These are phyloP conservation scores for Rhynchosporium secalis DNA, from an alignment of 2,329 filamentous ascomycete species.

Conservation along the genomic window DNA sequence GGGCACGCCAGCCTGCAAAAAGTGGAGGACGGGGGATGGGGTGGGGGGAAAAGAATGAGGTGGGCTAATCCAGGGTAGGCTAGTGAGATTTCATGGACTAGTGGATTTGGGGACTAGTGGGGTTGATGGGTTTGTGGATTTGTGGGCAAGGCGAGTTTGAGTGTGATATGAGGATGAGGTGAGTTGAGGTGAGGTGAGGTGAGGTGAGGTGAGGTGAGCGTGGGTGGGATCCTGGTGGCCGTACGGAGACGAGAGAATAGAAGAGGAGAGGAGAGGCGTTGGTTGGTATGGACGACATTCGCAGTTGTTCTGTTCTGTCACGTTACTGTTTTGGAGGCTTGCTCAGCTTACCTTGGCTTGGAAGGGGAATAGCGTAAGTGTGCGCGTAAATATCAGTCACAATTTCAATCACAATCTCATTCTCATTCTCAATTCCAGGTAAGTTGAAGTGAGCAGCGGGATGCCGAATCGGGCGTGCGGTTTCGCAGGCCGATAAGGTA, in stretches of 20 bases:
- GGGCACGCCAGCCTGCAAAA: neutral
- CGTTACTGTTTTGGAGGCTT: too few species aligned
- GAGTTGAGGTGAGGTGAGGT: neutral
- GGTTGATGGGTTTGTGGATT: constrained; percentile 2
- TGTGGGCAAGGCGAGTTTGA: constrained; percentile 2
- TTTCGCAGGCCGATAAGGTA: neutral
- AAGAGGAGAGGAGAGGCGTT: neutral
- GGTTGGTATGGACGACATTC: neutral
- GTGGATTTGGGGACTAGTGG: neutral
- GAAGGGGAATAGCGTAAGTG: too few species aligned
- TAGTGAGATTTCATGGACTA: too few species aligned
- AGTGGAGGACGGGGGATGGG: neutral
- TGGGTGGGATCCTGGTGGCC: neutral
- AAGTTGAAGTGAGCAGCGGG: neutral
- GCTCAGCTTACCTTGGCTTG: too few species aligned
- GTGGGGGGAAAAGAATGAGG: neutral
- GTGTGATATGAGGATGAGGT: neutral
- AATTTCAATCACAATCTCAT: too few species aligned
- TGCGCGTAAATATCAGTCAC: neutral
- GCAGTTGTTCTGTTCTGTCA: too few species aligned
- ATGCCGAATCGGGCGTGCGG: neutral
- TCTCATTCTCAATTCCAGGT: neutral
- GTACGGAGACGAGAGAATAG: neutral
- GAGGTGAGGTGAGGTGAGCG: neutral
- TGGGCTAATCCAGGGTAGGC: too few species aligned